Conservation (phyloP, 2,329 filamentous ascomycete genomes). For the Purpureocillium lavendulum region DNA sequence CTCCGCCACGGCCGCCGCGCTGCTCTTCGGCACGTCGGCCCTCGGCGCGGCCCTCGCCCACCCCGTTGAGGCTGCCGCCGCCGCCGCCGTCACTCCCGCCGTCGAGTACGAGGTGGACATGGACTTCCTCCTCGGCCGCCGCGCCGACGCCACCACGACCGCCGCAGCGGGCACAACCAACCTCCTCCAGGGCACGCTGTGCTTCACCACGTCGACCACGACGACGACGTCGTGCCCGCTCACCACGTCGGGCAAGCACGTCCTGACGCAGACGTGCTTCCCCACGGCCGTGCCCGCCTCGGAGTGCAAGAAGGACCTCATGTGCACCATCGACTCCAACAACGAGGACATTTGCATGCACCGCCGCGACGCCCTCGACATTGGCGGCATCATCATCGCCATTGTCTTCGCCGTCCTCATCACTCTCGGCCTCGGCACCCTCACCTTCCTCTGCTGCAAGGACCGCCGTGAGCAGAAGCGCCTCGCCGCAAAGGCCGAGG, state of each 20-base stretch:
- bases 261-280: conserved; percentile 30
- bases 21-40: too few relatives aligned
- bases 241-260: conserved; percentile 25
- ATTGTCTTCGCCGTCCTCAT: conserved; percentile 36
- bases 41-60: too few relatives aligned
- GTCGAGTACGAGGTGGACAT: not conserved
- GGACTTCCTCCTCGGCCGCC: conserved; percentile 8
- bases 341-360: conserved; percentile 32
- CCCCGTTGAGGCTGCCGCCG: too few relatives aligned
- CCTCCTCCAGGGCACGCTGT: conserved; percentile 17
- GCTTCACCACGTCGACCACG: conserved; percentile 26
- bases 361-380: conserved; percentile 28
- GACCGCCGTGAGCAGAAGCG: conserved; percentile 37
- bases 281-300: conserved; percentile 22
- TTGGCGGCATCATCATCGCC: conserved; percentile 38
- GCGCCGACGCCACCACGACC: conserved; percentile 9
- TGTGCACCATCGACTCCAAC: conserved; percentile 32
- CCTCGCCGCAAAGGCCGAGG: conserved; percentile 37
- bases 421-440: conserved; percentile 24
- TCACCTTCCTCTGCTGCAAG: conserved; percentile 44
- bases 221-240: conserved; percentile 29
- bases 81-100: too few relatives aligned
- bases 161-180: conserved; percentile 9
- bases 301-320: conserved; percentile 32
- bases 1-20: too few relatives aligned